Conservation (phyloP, 495 filamentous ascomycete genomes). For the Aspergillus incahuasiensis region DNA sequence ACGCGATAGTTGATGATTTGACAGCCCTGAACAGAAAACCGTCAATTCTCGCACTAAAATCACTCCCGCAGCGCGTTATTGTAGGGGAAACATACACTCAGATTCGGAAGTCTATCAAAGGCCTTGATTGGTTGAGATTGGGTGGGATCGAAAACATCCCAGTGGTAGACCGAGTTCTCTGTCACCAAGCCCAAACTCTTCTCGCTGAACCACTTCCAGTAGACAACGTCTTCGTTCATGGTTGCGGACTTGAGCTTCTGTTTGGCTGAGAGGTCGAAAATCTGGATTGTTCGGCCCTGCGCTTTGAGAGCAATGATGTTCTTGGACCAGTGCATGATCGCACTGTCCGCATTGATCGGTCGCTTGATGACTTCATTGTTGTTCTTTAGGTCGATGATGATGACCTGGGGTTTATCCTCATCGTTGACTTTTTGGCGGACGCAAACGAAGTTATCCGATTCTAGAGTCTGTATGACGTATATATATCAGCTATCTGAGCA, state of each 20-base stretch:
- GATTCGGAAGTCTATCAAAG: conserved; percentile 87
- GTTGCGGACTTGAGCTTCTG: conserved; percentile 89
- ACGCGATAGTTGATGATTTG: conserved; percentile 99
- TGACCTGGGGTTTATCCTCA: conserved; percentile 79
- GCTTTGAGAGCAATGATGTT: conserved; percentile 97
- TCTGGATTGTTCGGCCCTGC: conserved; percentile 86
- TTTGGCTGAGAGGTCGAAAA: conserved; percentile 89
- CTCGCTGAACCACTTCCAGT: conserved; percentile 99
- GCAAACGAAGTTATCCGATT: conserved; percentile 94
- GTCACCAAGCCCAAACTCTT: conserved; percentile 83
- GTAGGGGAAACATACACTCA: conserved; percentile 58
- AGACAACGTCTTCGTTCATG: conserved; percentile 95
- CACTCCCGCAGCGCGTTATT: background rate
- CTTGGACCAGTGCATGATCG: conserved; percentile 97
- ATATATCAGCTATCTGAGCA: background rate
- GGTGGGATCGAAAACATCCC: conserved; percentile 83
- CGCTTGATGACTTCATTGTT: conserved; percentile 86
- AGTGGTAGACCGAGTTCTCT: conserved; percentile 87
- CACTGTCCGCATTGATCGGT: conserved; percentile 98
- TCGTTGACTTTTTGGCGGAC: conserved; percentile 86
- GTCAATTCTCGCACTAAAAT: conserved; percentile 14
- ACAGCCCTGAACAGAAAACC: conserved; percentile 54
- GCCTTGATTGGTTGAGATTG: conserved; percentile 79
- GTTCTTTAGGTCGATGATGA: conserved; percentile 95
- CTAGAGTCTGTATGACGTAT: conserved; percentile 66